A percentile compares a stretch with the other conserved stretches of the same genome.
Conservation (phyloP, 495 filamentous ascomycete species). For the Annulohypoxylon maeteangense region DNA sequence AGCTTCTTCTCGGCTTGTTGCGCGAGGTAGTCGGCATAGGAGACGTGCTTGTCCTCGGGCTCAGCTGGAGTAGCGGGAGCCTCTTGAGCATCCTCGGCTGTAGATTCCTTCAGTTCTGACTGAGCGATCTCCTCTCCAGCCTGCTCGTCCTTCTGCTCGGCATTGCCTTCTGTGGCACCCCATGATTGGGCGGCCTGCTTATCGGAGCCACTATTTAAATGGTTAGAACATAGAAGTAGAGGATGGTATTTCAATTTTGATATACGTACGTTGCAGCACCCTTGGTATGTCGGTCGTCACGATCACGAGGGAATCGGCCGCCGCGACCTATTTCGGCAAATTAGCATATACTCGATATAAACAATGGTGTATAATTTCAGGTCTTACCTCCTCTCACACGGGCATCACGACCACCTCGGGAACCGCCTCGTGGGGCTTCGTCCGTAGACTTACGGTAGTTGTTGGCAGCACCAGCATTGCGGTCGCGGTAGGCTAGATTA, state of each 20-base stretch:
- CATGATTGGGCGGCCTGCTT: constrained; percentile 94
- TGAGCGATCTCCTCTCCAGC: constrained; percentile 87
- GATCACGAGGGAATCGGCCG: constrained; percentile 58
- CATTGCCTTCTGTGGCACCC: constrained; percentile 82
- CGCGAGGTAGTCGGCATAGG: constrained; percentile 86
- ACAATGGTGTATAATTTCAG: background rate
- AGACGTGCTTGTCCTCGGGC: constrained; percentile 87
- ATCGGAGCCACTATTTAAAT: constrained; percentile 73
- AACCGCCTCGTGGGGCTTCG: constrained; percentile 66
- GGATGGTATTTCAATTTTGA: background rate
- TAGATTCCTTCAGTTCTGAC: constrained; percentile 74
- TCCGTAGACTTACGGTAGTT: constrained; percentile 86
- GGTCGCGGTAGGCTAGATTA: constrained; percentile 85
- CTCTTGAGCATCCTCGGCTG: constrained; percentile 58
- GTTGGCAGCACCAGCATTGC: constrained; percentile 79
- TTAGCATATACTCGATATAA: constrained; percentile 9
- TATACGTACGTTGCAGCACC: constrained; percentile 71
- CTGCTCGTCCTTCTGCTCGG: constrained; percentile 87
- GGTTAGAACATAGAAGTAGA: constrained; percentile 28
- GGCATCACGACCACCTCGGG: constrained; percentile 63
- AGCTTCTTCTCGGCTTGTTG: constrained; percentile 85
- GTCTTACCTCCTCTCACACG: constrained; percentile 69
- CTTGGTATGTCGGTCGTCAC: constrained; percentile 86
- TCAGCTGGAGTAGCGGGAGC: constrained; percentile 61
- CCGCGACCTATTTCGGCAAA: constrained; percentile 54